A percentile compares a stretch with the other conserved stretches of the same genome.
Conservation (phyloP, 1,139 yeast genomes). For the Kodamaea suecica region DNA sequence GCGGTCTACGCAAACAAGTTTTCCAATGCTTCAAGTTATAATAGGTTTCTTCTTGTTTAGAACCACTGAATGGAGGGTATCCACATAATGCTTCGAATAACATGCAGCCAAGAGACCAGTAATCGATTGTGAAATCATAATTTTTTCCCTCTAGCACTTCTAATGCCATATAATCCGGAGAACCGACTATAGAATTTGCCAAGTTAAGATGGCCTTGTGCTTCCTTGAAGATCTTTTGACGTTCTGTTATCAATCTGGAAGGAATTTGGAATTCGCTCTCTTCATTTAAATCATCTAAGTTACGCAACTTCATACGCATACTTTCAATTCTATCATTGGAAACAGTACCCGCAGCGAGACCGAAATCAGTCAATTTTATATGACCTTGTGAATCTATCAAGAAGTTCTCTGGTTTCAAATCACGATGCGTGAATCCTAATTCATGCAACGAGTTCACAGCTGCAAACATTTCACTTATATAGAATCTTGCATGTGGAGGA, state of each 20-base stretch:
- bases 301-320: constrained; percentile 81
- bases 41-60: constrained; percentile 91
- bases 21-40: constrained; percentile 93
- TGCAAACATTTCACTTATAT: constrained; percentile 93
- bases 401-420: constrained; percentile 95
- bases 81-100: constrained; percentile 90
- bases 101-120: constrained; percentile 98
- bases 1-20: constrained; percentile 83
- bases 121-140: constrained; percentile 94
- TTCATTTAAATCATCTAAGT: constrained; percentile 66
- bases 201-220: constrained; percentile 63
- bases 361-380: constrained; percentile 95
- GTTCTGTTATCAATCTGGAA: constrained; percentile 75
- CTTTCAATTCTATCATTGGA: constrained; percentile 92
- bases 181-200: constrained; percentile 95
- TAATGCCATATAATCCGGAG: constrained; percentile 98
- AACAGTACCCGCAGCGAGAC: constrained; percentile 94
- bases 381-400: constrained; percentile 93
- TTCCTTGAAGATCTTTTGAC: constrained; percentile 80
- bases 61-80: constrained; percentile 95
- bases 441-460: constrained; percentile 92
- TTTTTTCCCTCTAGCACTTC: constrained; percentile 93
- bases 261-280: constrained; percentile 67
- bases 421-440: constrained; percentile 95
- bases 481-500: constrained; percentile 94